These are phyloP conservation scores for Yarrowia galli DNA, from an alignment of 1,139 yeast genomes.

Conservation along the genomic window DNA sequence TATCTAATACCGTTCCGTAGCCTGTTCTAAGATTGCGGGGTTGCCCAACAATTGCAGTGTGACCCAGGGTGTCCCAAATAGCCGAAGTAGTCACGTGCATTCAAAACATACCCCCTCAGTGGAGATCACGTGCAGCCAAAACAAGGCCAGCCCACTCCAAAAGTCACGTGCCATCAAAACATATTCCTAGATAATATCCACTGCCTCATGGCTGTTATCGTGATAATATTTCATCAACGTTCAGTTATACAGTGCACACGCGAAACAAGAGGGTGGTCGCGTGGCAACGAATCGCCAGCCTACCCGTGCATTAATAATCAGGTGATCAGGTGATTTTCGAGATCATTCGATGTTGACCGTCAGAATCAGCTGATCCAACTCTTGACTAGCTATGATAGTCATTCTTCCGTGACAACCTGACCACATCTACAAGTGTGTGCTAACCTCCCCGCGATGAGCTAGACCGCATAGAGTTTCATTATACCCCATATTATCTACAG, in stretches of 20 bases:
- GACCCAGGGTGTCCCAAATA: background rate
- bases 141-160: background rate
- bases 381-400: too few relatives aligned
- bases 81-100: constrained; percentile 19
- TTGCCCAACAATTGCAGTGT: constrained; percentile 17
- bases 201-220: constrained; percentile 1
- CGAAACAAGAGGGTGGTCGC: too few relatives aligned
- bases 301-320: too few relatives aligned
- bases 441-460: constrained; percentile 17
- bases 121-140: background rate
- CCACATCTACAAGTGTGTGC: too few relatives aligned
- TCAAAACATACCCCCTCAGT: constrained; percentile 10
- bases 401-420: too few relatives aligned
- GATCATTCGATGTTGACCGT: too few relatives aligned
- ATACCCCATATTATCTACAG: constrained; percentile 28
- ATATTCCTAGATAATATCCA: too few relatives aligned
- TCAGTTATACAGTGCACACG: background rate
- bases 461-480: constrained; percentile 9
- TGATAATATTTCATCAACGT: background rate
- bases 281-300: too few relatives aligned
- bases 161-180: constrained; percentile 6
- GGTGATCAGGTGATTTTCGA: too few relatives aligned
- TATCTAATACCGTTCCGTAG: constrained; percentile 4
- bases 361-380: too few relatives aligned
- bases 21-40: constrained; percentile 15